Evolutionary conservation across 345 rosid genomes (phyloP).

Genomic region (Sonneratia caseolaris): DNA sequence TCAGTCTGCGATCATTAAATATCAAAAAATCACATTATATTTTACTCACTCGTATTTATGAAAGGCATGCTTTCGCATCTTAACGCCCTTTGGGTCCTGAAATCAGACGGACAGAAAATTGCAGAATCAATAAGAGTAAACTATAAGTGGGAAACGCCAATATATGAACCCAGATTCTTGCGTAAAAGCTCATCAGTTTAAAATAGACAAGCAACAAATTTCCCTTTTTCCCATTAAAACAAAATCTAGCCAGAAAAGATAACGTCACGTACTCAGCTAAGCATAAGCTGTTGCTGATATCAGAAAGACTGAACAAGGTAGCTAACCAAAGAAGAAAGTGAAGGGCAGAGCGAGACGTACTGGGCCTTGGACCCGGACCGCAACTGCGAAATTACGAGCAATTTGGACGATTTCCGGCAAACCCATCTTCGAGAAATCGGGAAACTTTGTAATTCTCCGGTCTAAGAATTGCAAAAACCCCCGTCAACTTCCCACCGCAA

Average conservation of each 20-base stretch:
- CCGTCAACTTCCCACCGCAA: too few species aligned
- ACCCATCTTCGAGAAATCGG: conserved; percentile 31
- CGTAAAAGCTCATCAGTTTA: not conserved
- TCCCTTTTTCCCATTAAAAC: not conserved
- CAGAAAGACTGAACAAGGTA: not conserved
- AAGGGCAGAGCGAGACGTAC: conserved; percentile 35
- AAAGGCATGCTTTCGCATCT: conserved; percentile 91
- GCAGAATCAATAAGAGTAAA: not conserved
- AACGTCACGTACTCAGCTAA: not conserved
- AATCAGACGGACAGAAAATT: not conserved
- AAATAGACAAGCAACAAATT: not conserved
- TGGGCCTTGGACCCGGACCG: conserved; percentile 82
- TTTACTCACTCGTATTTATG: conserved; percentile 65
- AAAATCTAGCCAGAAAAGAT: not conserved
- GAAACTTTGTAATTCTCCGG: not conserved
- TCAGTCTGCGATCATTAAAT: not conserved
- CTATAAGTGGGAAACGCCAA: not conserved
- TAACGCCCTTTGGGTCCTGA: conserved; percentile 84
- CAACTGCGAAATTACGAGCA: conserved; percentile 49
- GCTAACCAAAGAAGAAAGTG: not conserved
- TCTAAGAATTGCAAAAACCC: too few species aligned
- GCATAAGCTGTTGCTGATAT: not conserved
- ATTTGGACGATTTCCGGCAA: conserved; percentile 38
- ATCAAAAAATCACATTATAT: conserved; percentile 1
- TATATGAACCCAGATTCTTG: not conserved